Evolutionary conservation across 192 early-diverging fungal genomes (phyloP).

Genomic region (Spizellomyces punctatus): DNA sequence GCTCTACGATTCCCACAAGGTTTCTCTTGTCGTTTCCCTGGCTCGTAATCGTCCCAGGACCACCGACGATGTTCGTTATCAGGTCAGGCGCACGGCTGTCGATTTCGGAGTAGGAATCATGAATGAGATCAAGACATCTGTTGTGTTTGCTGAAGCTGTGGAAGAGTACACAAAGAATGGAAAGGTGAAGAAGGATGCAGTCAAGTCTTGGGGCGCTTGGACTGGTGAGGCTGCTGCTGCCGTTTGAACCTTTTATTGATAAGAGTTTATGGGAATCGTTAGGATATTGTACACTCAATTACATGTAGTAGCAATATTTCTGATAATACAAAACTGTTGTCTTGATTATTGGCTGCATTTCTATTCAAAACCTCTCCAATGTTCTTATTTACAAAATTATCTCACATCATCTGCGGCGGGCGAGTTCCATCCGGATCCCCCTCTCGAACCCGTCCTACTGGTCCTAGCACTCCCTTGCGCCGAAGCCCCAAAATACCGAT

Average conservation of each 20-base stretch:
- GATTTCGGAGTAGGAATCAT: constrained; percentile 58
- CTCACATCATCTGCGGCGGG: not conserved
- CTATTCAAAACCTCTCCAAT: too few relatives aligned
- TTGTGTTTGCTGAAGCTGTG: constrained; percentile 54
- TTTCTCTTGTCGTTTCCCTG: constrained; percentile 51
- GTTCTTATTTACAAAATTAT: not conserved
- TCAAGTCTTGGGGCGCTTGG: constrained; percentile 45
- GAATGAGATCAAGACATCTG: constrained; percentile 52
- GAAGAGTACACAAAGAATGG: constrained; percentile 42
- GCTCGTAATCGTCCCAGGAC: constrained; percentile 33
- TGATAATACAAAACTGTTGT: too few relatives aligned
- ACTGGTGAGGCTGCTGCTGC: constrained; percentile 7
- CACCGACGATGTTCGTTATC: constrained; percentile 41
- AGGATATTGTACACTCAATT: too few relatives aligned
- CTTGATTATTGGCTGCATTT: too few relatives aligned
- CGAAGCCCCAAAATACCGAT: too few relatives aligned
- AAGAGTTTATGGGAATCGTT: too few relatives aligned
- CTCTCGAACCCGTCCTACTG: not conserved
- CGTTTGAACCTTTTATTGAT: too few relatives aligned
- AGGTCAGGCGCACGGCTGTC: constrained; percentile 49
- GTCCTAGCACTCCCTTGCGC: not conserved
- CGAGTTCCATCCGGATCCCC: not conserved
- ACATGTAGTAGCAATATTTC: too few relatives aligned
- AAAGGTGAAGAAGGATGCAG: constrained; percentile 41
- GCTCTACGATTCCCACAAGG: constrained; percentile 38